phyloP scores from a whole-genome alignment of 805 yeast species.

The Cyberlindnera subsufficiens region DNA sequence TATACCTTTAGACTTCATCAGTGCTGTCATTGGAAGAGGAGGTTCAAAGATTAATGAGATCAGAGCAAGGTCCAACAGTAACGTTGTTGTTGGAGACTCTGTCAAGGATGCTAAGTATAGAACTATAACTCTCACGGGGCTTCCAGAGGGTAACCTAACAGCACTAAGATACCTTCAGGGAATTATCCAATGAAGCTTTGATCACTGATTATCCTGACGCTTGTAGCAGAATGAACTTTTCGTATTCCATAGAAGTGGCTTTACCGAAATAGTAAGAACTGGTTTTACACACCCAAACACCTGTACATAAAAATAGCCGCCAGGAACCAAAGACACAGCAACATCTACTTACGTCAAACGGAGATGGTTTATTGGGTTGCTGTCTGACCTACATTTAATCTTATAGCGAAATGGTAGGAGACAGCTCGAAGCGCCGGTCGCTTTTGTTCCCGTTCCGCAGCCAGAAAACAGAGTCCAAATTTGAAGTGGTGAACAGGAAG shows the following conservation, averaged over 20 bases:
- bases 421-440: slow-evolving; percentile 18
- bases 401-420: slow-evolving; percentile 6
- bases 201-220: background rate
- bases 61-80: slow-evolving; percentile 14
- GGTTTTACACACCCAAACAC: too few species aligned
- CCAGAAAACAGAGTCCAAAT: slow-evolving; percentile 17
- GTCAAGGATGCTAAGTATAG: slow-evolving; percentile 7
- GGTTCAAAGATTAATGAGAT: slow-evolving; percentile 16
- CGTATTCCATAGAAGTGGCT: too few species aligned
- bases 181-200: background rate
- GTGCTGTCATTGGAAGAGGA: slow-evolving; percentile 11
- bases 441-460: slow-evolving; percentile 19
- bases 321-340: too few species aligned
- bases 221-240: background rate
- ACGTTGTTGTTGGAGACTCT: slow-evolving; percentile 13
- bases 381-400: background rate
- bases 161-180: slow-evolving; percentile 11
- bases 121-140: slow-evolving; percentile 11
- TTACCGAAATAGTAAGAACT: too few species aligned
- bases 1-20: slow-evolving; percentile 12
- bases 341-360: too few species aligned
- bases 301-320: too few species aligned
- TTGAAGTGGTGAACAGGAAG: slow-evolving; percentile 23
- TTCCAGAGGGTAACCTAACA: slow-evolving; percentile 10
- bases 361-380: too few species aligned